Evolutionary conservation across 768 basidiomycete genomes (phyloP), one percentile per base, ranked within the genome.

Genomic region (Agrocybe chaxingu): DNA sequence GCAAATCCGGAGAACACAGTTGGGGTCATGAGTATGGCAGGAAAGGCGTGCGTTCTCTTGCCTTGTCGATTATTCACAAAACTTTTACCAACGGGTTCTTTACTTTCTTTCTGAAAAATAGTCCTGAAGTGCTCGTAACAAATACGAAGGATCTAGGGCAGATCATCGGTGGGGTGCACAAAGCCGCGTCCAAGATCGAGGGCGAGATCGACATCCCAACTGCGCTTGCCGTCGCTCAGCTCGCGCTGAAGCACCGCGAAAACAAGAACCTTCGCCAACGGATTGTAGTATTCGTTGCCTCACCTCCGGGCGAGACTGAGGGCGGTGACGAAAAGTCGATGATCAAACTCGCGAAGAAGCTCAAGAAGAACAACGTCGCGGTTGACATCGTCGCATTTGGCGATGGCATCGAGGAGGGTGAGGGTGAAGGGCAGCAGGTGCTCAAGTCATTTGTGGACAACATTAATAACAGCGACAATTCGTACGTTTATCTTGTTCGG

Each of bases 291-390:
- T 97, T 98, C 58, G 86, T 94, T 47, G 94, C 85, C 11, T 95
- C 92, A 3, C 97, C 97, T 1, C 69, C 94, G n/a, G 58, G 54
- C 8, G 76, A 80, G 16, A 85, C 82, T 30, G 65, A 73, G 30
- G 84, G 76, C 7, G 81, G 85, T 8, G 86, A 90, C 51, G 89
- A 92, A 64, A 84, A 87, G 58, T 76, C 77, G 47, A 85, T 95
- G 80, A 74, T 89, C 58, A 87, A 85, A 65, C 80, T 99, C 33
- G 97, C 95, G 8, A 97, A 95, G 77, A 97, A 93, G 69, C 77
- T 99, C 54, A 98, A 98, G 79, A 99, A 99, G 85, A 98, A 98
- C 68, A 99, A 98, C 60, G 93, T 99, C 38, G 91, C 95, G 1
- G 79, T 98, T 19, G 97, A 99, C 68, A 76, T 98, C 45, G 75